Base-by-base conservation (phyloP, 2,329 filamentous ascomycete genomes). In the Paecilomyces sp. region DNA sequence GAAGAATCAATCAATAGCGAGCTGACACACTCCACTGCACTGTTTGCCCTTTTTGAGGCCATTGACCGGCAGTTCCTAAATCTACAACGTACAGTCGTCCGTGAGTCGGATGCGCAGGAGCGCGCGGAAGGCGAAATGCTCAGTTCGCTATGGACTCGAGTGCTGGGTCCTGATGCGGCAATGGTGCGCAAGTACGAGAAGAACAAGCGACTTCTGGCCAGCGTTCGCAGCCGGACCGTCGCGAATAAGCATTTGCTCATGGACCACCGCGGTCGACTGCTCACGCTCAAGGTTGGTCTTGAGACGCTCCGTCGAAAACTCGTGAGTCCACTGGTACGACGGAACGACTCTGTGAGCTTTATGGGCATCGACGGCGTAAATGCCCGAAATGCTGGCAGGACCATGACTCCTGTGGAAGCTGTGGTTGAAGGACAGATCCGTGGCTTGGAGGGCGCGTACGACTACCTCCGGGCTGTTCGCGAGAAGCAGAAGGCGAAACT, bases 41-140 rank as follows among this genome's bases (percentile, higher is more conserved):
- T 97, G 13, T 96, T 96, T 73, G 85, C 85, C 3, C 86, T 96
- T n/a, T 97, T 97, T 74, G 92, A 96, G 72, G 85, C 87, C 61
- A 92, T 97, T 66, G 93, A 97, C 76, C 85, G 87, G 57, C 91
- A 96, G 72, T 96, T 97, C 75, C 83, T 92, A 62, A 95, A 94
- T 72, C 83, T 97, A 0, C 91, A 91, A 63, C 88, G 92, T 62
- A 89, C 87, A 4, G 92, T 96, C 9, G 88, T 90, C 58, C 90
- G 91, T 67, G 92, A 97, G 76, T 86, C 88, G 22, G 88, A 89
- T 63, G 84, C 85, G 5, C 91, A 97, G 71, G 91, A 96, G 63
- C 87, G 88, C 51, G 81, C 87, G 31, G 90, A 95, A 71, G 87
- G 86, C 62, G 91, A 96, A 69, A 83, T 94, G 68, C 86, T 97